phyloP scores from a whole-genome alignment of 257 asterid genomes.

The Solanum etuberosum region DNA sequence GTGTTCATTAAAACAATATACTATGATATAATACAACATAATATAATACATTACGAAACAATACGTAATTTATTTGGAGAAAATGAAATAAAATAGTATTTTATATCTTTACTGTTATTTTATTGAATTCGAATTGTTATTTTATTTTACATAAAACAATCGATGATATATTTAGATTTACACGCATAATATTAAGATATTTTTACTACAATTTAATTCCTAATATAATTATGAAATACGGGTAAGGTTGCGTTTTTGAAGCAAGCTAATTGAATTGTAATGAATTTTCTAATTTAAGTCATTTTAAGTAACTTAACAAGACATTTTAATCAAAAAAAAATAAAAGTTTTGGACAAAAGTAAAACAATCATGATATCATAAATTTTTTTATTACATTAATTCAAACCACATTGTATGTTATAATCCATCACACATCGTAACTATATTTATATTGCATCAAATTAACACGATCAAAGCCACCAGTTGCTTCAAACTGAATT shows the following conservation, averaged over 20 bases:
- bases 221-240: background rate
- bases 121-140: background rate
- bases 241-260: background rate
- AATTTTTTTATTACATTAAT: no score
- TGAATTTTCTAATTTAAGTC: background rate
- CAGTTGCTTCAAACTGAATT: background rate
- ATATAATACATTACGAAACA: no score
- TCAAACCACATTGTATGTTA: background rate
- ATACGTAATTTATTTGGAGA: no score
- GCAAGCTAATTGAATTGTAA: background rate
- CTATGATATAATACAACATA: no score
- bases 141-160: no score
- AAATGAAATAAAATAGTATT: background rate
- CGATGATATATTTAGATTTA: background rate
- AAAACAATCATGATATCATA: no score
- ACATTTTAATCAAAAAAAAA: no score
- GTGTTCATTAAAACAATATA: no score
- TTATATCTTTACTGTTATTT: background rate
- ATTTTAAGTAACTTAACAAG: no score
- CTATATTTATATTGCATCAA: no score
- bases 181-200: background rate
- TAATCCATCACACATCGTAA: background rate
- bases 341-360: background rate
- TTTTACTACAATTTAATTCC: background rate
- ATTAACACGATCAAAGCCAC: background rate